Evolutionary conservation across 352 stramenopile genomes (phyloP), one percentile per base, ranked within the genome.

Genomic region (Lagenidium giganteum): DNA sequence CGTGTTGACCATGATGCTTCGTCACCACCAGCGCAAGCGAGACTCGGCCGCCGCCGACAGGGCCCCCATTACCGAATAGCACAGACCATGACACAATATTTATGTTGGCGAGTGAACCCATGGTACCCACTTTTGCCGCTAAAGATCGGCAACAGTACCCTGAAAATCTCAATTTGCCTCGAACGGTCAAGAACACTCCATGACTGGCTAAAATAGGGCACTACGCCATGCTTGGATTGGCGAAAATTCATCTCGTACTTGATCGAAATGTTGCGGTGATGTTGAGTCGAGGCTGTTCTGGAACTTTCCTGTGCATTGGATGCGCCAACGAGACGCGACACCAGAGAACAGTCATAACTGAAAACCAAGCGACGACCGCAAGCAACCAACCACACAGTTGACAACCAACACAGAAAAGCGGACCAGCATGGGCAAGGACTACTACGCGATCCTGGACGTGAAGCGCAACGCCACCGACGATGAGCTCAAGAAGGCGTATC

Each of bases 401-500:
- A 57, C 5, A 42, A 22, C 32, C 20, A 17, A 40, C 4, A 33
- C 14, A 36, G 17, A 28, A 59, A 7, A 42, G 1, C 31, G 4
- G 3, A 38, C 9, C 20, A 32, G 14, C 44, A 93, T 93, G 82
- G 82, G 78, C 38, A 89, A 85, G 25, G 79, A 94, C 64, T 94
- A 94, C 61, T 94, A 94, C 63, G 65, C 70, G 33, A 75, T 78
- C 17, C 62, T 94, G 20, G 76, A 71, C 49, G 82, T 94, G 18
- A 41, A 59, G 30, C 74, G 73, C 33, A 71, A 65, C 37, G 79
- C 82, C 12, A 70, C 58, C 13, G 79, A 94, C 49, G 80, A 88
- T 13, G 80, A 89, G 44, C 61, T 92, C 22, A 84, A 85, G 55
- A 89, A 90, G 52, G 80, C 77, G 18, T 96, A 96, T 50, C 69